Conservation (phyloP, 2,329 filamentous ascomycete species). For the Microcyclospora pomicola region DNA sequence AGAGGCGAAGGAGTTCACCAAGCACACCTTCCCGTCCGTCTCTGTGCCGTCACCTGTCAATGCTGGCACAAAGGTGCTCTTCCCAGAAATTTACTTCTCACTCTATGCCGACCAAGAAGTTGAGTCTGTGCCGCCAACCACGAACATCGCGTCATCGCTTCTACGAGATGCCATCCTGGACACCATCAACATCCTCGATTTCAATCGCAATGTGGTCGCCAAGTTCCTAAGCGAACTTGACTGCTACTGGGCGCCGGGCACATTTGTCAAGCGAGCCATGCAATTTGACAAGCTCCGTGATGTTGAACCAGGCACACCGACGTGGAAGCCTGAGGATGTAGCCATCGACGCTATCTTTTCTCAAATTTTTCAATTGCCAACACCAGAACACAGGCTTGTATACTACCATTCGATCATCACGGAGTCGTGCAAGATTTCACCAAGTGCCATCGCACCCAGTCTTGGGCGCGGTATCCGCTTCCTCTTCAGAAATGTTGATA, state of each 20-base stretch:
- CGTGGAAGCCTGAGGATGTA: conserved; percentile 96
- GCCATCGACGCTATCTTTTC: conserved; percentile 96
- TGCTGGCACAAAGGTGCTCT: conserved; percentile 61
- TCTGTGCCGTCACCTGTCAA: conserved; percentile 61
- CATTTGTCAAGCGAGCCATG: conserved; percentile 86
- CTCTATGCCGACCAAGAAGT: conserved; percentile 80
- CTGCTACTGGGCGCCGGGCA: conserved; percentile 79
- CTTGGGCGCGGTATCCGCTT: conserved; percentile 85
- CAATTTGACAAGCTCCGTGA: conserved; percentile 78
- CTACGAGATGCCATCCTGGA: conserved; percentile 78
- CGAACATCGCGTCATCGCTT: conserved; percentile 64
- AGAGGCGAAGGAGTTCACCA: conserved; percentile 33
- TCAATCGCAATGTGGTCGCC: conserved; percentile 76
- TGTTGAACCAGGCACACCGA: conserved; percentile 50
- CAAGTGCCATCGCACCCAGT: conserved; percentile 89
- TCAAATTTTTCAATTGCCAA: conserved; percentile 77
- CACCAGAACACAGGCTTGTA: conserved; percentile 80
- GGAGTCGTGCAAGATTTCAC: conserved; percentile 89
- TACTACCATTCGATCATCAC: conserved; percentile 95
- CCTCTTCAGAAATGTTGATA: conserved; percentile 68
- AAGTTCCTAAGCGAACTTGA: conserved; percentile 88
- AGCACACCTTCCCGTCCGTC: conserved; percentile 66
- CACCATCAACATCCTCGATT: conserved; percentile 87
- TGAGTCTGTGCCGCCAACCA: conserved; percentile 64
- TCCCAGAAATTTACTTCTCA: conserved; percentile 88